Conservation (phyloP, 257 asterid genomes). For the Leptodermis oblonga region DNA sequence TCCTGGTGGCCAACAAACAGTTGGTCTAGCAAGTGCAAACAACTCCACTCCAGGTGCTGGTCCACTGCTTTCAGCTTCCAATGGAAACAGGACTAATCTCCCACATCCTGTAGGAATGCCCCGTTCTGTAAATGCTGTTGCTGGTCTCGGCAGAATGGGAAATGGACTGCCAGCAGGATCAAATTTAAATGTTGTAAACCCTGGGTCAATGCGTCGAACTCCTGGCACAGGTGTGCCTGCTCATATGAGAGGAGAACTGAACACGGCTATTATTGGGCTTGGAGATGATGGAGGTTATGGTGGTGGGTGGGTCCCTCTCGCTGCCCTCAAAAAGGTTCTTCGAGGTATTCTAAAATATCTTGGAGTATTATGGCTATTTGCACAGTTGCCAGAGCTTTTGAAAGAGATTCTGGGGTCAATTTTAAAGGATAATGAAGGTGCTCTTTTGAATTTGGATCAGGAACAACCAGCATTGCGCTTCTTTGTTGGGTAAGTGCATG, state of each 20-base stretch:
- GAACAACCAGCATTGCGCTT: constrained; percentile 99
- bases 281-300: constrained; percentile 99
- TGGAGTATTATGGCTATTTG: constrained; percentile 98
- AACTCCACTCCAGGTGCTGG: constrained; percentile 50
- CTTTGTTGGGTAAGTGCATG: constrained; percentile 82
- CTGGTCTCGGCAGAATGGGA: constrained; percentile 68
- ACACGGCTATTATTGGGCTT: constrained; percentile 97
- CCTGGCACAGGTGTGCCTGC: constrained; percentile 94
- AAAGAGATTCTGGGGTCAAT: constrained; percentile 98
- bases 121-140: constrained; percentile 64
- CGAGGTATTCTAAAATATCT: constrained; percentile 96
- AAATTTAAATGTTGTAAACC: constrained; percentile 43
- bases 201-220: constrained; percentile 61
- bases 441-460: constrained; percentile 91
- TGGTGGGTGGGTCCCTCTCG: constrained; percentile 99
- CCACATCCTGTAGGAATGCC: constrained; percentile 47
- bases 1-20: constrained; percentile 77
- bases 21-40: constrained; percentile 54
- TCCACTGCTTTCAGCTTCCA: constrained; percentile 50
- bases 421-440: constrained; percentile 94
- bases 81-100: constrained; percentile 60
- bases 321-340: constrained; percentile 94
- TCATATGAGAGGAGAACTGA: constrained; percentile 91
- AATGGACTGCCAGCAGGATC: constrained; percentile 64
- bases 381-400: constrained; percentile 93